phyloP scores from a whole-genome alignment of 2,329 filamentous ascomycete species.

The Alternaria angustiovoidea region DNA sequence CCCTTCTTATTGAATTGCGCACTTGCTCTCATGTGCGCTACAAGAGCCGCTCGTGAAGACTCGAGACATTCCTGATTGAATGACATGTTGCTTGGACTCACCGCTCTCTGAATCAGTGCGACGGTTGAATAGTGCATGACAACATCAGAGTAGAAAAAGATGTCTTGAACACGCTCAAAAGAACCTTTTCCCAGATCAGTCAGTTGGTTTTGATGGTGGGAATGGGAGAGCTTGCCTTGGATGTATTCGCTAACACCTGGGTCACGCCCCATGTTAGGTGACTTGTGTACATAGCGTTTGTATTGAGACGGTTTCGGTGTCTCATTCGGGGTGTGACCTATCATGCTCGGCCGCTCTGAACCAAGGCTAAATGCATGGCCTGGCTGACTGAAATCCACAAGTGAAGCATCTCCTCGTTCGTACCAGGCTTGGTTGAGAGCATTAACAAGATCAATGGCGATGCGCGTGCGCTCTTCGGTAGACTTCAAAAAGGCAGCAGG shows the following conservation, averaged over 20 bases:
- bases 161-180: constrained; percentile 34
- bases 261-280: not conserved
- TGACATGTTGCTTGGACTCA: constrained; percentile 40
- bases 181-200: constrained; percentile 12
- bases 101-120: constrained; percentile 44
- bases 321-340: constrained; percentile 28
- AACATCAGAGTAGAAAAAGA: constrained; percentile 44
- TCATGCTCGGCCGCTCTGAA: constrained; percentile 2
- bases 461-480: constrained; percentile 35
- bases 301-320: constrained; percentile 37
- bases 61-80: constrained; percentile 45
- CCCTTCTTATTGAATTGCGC: constrained; percentile 43
- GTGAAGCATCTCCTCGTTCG: constrained; percentile 37
- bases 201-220: not conserved
- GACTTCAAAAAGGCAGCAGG: constrained; percentile 44
- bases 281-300: constrained; percentile 17
- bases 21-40: constrained; percentile 40
- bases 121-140: constrained; percentile 47
- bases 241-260: constrained; percentile 19
- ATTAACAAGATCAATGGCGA: constrained; percentile 37
- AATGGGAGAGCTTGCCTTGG: constrained; percentile 12
- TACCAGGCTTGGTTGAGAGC: constrained; percentile 40
- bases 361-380: constrained; percentile 1
- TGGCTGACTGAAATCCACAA: constrained; percentile 11
- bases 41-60: constrained; percentile 42